phyloP scores from a whole-genome alignment of 139 green algal genomes.

The Pycnococcus provasolii region DNA sequence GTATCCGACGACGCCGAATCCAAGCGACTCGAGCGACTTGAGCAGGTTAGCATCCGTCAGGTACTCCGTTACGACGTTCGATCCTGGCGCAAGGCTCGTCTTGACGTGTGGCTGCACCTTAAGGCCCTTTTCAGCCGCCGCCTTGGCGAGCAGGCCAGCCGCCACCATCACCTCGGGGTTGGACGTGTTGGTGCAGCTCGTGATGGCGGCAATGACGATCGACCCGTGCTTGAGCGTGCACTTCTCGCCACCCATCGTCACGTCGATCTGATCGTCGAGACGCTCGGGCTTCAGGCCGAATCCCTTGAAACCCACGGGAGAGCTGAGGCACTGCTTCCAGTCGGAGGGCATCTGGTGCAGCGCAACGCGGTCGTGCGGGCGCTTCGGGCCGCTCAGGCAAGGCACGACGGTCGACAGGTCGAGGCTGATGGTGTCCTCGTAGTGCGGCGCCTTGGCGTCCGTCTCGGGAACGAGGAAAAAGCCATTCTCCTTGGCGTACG shows the following conservation, averaged over 20 bases:
- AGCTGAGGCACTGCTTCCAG: constrained; percentile 35
- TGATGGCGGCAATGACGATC: constrained; percentile 38
- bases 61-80: constrained; percentile 35
- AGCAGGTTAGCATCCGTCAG: constrained; percentile 30
- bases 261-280: neutral
- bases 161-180: constrained; percentile 38
- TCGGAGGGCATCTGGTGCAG: constrained; percentile 31
- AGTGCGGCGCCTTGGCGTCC: too few species aligned
- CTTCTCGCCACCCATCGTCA: constrained; percentile 17
- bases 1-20: constrained; percentile 34
- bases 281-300: neutral
- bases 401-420: constrained; percentile 26
- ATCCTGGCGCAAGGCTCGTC: constrained; percentile 36
- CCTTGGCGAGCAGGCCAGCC: constrained; percentile 36
- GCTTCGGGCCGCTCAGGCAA: constrained; percentile 34
- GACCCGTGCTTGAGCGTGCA: constrained; percentile 25
- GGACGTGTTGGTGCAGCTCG: constrained; percentile 39
- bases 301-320: constrained; percentile 36
- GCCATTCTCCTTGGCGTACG: too few species aligned
- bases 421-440: constrained; percentile 4
- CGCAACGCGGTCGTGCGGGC: constrained; percentile 30
- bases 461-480: too few species aligned
- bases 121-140: constrained; percentile 29
- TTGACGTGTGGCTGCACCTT: constrained; percentile 35
- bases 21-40: constrained; percentile 28